These are phyloP conservation scores for Globisporangium mamillatum DNA, from an alignment of 352 stramenopile genomes.

Conservation along the genomic window DNA sequence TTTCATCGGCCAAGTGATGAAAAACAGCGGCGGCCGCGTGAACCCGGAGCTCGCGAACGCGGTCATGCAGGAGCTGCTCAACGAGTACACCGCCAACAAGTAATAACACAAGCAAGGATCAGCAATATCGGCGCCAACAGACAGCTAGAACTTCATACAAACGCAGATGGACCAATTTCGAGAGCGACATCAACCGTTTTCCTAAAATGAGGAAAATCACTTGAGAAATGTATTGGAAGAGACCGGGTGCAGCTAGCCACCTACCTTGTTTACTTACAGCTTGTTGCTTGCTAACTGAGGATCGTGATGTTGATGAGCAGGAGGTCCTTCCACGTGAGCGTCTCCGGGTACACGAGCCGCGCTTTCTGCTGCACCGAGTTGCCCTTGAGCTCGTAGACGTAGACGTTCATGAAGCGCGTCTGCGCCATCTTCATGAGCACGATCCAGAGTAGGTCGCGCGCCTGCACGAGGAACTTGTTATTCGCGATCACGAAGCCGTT, in stretches of 20 bases:
- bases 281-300: background rate
- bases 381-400: constrained; percentile 11
- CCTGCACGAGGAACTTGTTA: constrained; percentile 10
- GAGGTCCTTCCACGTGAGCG: constrained; percentile 4
- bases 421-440: constrained; percentile 11
- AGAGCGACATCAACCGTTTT: background rate
- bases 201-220: background rate
- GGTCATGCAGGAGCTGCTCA: background rate
- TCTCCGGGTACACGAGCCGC: constrained; percentile 6
- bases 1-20: background rate
- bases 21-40: background rate
- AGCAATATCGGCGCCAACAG: no score
- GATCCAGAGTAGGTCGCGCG: constrained; percentile 8
- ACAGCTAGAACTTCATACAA: background rate
- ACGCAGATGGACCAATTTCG: background rate
- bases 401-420: constrained; percentile 7
- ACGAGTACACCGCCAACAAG: background rate
- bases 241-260: no score
- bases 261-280: no score
- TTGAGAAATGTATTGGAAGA: background rate
- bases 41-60: background rate
- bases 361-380: constrained; percentile 13
- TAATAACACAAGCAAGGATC: background rate
- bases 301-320: constrained; percentile 8
- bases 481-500: constrained; percentile 15